Conservation (phyloP, 805 yeast genomes). For the Starmerella kuoi region DNA sequence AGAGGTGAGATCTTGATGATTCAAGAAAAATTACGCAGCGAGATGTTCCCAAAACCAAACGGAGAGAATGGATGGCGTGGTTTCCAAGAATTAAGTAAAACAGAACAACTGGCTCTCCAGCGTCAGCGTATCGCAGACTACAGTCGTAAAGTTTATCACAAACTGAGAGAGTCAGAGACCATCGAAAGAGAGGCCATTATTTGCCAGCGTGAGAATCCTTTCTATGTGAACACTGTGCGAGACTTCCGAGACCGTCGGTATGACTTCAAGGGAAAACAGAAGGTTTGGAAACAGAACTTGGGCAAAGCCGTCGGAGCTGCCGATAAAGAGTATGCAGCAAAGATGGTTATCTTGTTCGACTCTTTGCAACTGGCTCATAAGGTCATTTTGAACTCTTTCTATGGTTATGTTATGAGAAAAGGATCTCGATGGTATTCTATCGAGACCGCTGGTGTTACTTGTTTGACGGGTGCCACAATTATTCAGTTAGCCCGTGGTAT, state of each 20-base stretch:
- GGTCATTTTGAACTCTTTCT: conserved; percentile 89
- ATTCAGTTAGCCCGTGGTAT: conserved; percentile 91
- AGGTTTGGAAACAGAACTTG: conserved; percentile 81
- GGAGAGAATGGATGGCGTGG: conserved; percentile 22
- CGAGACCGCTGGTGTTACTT: conserved; percentile 99
- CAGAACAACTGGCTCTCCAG: conserved; percentile 64
- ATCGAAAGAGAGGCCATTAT: conserved; percentile 85
- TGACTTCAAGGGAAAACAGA: conserved; percentile 85
- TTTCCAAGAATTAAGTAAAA: conserved; percentile 63
- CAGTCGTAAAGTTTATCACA: conserved; percentile 73
- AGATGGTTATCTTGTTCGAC: conserved; percentile 87
- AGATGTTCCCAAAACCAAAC: conserved; percentile 28
- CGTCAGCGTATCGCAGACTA: conserved; percentile 73
- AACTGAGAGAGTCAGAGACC: conserved; percentile 68
- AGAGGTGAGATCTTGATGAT: conserved; percentile 86
- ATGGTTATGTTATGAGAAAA: conserved; percentile 97
- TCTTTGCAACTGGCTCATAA: conserved; percentile 94
- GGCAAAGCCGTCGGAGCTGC: conserved; percentile 43
- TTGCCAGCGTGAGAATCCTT: conserved; percentile 96
- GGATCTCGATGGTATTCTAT: conserved; percentile 99
- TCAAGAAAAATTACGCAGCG: conserved; percentile 67
- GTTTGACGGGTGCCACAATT: conserved; percentile 94
- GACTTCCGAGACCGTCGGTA: conserved; percentile 91
- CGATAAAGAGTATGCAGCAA: conserved; percentile 76
- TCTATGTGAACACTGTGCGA: conserved; percentile 88